These are phyloP conservation scores for Tillandsia fasciculata DNA, from an alignment of 176 grass and related monocot genomes.

Conservation along the genomic window DNA sequence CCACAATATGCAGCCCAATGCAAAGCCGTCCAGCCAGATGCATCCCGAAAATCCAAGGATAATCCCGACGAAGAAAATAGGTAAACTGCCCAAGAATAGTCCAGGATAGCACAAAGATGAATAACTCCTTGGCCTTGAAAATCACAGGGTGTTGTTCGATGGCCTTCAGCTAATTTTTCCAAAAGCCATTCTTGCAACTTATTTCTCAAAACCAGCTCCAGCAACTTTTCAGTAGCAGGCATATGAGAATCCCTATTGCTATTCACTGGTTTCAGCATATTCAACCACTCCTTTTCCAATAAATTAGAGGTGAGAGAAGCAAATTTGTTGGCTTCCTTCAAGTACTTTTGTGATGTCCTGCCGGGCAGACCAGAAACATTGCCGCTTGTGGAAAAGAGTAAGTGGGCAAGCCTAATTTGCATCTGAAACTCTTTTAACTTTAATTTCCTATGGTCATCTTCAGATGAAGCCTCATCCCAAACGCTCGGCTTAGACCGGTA, in stretches of 20 bases:
- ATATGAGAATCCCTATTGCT: conserved; percentile 21
- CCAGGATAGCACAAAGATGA: conserved; percentile 82
- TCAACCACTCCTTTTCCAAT: conserved; percentile 70
- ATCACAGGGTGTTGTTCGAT: conserved; percentile 54
- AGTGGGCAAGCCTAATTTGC: conserved; percentile 60
- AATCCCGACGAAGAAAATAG: conserved; percentile 69
- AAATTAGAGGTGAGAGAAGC: conserved; percentile 44
- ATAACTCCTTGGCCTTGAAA: conserved; percentile 80
- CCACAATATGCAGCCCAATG: conserved; percentile 85
- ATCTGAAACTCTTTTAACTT: conserved; percentile 34
- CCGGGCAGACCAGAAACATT: conserved; percentile 26
- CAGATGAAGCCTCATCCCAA: conserved; percentile 16
- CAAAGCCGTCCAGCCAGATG: conserved; percentile 85
- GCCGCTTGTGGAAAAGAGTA: conserved; percentile 51
- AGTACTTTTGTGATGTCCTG: conserved; percentile 41
- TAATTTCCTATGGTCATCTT: conserved; percentile 32
- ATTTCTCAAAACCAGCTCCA: conserved; percentile 76
- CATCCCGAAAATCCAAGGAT: conserved; percentile 95
- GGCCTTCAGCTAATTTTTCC: conserved; percentile 67
- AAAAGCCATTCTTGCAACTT: conserved; percentile 95
- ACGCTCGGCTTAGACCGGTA: conserved; percentile 37
- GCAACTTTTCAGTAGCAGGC: conserved; percentile 37
- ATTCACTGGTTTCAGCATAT: conserved; percentile 39
- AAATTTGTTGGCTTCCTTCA: conserved; percentile 56
- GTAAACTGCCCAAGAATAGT: conserved; percentile 78